A percentile compares a stretch with the other conserved stretches of the same genome.
These are phyloP conservation scores for Globisporangium paddicum DNA, from an alignment of 352 stramenopile genomes.

Conservation along the genomic window DNA sequence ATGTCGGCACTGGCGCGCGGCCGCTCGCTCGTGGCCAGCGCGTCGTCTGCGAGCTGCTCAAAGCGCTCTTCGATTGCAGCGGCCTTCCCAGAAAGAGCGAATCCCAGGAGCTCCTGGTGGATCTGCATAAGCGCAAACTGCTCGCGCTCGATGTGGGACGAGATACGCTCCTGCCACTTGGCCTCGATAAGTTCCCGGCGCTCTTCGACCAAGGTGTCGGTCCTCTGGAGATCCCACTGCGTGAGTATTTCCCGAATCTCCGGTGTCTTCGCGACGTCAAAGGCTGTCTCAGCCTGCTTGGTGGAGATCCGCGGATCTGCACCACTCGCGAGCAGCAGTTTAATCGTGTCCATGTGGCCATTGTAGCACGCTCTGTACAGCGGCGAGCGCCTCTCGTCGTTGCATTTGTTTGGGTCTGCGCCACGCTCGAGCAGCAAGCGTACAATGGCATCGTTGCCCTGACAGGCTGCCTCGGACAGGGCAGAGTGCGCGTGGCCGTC, in stretches of 20 bases:
- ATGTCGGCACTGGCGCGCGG: conserved; percentile 67
- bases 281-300: conserved; percentile 77
- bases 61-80: conserved; percentile 50
- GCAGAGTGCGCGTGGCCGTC: conserved; percentile 85
- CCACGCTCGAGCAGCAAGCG: conserved; percentile 64
- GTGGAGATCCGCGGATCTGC: conserved; percentile 66
- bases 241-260: conserved; percentile 56
- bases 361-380: conserved; percentile 88
- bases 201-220: conserved; percentile 59
- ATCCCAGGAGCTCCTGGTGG: conserved; percentile 68
- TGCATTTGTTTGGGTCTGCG: conserved; percentile 84
- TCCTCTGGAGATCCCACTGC: conserved; percentile 70
- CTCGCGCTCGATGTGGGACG: conserved; percentile 81
- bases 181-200: conserved; percentile 60
- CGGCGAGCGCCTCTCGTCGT: conserved; percentile 77
- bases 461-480: conserved; percentile 82
- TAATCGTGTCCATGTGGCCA: conserved; percentile 63
- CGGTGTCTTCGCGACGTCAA: conserved; percentile 80
- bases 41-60: conserved; percentile 71
- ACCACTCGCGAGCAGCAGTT: conserved; percentile 63
- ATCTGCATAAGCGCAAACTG: conserved; percentile 78
- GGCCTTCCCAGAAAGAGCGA: conserved; percentile 38
- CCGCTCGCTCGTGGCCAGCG: conserved; percentile 45
- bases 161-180: conserved; percentile 84
- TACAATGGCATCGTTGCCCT: conserved; percentile 72